Evolutionary conservation across 768 basidiomycete genomes (phyloP).

Genomic region (Tulasnella sp.): DNA sequence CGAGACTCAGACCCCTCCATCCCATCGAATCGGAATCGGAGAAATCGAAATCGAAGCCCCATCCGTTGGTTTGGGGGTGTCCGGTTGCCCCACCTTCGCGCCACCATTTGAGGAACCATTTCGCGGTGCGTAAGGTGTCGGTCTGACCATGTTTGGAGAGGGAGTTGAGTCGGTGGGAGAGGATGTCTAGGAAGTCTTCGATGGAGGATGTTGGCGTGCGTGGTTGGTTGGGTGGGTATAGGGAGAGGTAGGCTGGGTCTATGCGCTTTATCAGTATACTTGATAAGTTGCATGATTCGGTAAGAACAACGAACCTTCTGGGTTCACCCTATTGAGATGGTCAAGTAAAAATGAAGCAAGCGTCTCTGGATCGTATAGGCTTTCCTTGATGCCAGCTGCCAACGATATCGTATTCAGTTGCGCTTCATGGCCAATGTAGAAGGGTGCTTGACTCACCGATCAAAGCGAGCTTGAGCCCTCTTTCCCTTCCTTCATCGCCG

Average conservation of each 20-base stretch:
- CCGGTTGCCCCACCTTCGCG: slow-evolving; percentile 34
- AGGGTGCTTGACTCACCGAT: slow-evolving; percentile 52
- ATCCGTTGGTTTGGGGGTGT: slow-evolving; percentile 5
- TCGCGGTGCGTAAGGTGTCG: slow-evolving; percentile 61
- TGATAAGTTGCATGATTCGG: slow-evolving; percentile 44
- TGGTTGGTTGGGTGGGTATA: slow-evolving; percentile 47
- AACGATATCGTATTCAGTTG: slow-evolving; percentile 15
- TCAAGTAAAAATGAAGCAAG: slow-evolving; percentile 82
- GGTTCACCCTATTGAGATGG: slow-evolving; percentile 68
- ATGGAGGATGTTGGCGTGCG: slow-evolving; percentile 43
- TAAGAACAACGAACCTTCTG: slow-evolving; percentile 44
- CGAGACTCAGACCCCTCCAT: neutral
- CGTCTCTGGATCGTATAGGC: slow-evolving; percentile 74
- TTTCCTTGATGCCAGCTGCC: slow-evolving; percentile 88
- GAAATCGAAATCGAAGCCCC: slow-evolving; percentile 18
- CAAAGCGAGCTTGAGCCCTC: slow-evolving; percentile 84
- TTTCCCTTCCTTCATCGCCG: slow-evolving; percentile 77
- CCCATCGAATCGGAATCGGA: neutral
- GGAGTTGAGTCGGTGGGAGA: slow-evolving; percentile 75
- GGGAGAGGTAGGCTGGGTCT: slow-evolving; percentile 40
- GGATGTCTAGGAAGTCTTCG: slow-evolving; percentile 50
- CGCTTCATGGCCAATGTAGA: slow-evolving; percentile 4
- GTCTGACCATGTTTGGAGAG: slow-evolving; percentile 62
- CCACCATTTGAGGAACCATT: slow-evolving; percentile 83
- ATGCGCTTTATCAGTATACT: slow-evolving; percentile 19